Evolutionary conservation across 78 protist species (phyloP).

Genomic region (Dictyostelium capitatum): DNA sequence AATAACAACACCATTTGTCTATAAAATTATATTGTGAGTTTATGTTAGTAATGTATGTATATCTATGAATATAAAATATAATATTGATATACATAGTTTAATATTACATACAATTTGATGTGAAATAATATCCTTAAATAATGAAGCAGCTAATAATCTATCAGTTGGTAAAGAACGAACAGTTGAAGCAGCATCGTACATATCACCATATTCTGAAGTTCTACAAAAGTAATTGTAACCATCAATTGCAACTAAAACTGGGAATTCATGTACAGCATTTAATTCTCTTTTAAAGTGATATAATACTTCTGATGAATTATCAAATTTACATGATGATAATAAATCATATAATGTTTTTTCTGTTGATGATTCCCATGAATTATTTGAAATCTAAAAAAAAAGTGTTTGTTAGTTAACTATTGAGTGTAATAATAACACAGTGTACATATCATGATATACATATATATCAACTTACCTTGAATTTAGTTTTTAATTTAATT

Average conservation of each 20-base stretch:
- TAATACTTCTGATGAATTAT: constrained; percentile 36
- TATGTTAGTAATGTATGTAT: background rate
- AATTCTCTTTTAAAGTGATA: constrained; percentile 70
- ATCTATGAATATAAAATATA: background rate
- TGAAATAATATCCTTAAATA: constrained; percentile 31
- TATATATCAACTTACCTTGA: constrained; percentile 21
- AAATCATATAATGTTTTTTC: constrained; percentile 61
- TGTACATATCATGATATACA: too few species aligned
- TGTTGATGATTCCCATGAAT: constrained; percentile 42
- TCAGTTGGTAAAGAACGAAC: constrained; percentile 47
- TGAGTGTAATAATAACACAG: too few species aligned
- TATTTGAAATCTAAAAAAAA: constrained; percentile 33
- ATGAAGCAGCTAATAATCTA: constrained; percentile 36
- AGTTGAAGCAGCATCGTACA: constrained; percentile 42
- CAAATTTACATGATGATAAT: background rate
- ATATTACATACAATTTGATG: constrained; percentile 38
- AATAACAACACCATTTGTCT: constrained; percentile 65
- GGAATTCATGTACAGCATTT: constrained; percentile 54
- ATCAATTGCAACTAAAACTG: constrained; percentile 69
- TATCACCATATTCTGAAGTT: constrained; percentile 70
- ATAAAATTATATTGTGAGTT: background rate
- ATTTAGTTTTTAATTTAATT: constrained; percentile 60
- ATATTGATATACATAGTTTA: too few species aligned
- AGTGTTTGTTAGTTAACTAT: too few species aligned
- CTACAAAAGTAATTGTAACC: constrained; percentile 48